Conservation (phyloP, 768 basidiomycete genomes). For the Leccinum disarticulatum region DNA sequence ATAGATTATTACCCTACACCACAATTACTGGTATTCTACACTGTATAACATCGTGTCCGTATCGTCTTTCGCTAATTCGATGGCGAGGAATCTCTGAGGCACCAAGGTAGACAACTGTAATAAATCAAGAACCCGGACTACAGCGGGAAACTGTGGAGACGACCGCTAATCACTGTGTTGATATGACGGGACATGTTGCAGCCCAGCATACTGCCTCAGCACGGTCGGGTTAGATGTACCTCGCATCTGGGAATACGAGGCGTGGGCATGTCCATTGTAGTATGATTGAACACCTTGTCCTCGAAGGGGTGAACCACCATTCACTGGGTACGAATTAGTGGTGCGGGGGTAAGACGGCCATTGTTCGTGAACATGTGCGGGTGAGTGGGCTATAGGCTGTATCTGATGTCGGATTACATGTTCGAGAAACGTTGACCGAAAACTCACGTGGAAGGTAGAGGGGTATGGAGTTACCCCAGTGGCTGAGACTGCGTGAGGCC, state of each 20-base stretch:
- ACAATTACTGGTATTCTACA: conserved; percentile 32
- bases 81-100: background rate
- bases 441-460: conserved; percentile 26
- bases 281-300: conserved; percentile 27
- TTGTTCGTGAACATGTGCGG: conserved; percentile 23
- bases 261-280: conserved; percentile 25
- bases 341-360: conserved; percentile 30
- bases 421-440: background rate
- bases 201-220: conserved; percentile 26
- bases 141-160: background rate
- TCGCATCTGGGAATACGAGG: conserved; percentile 31
- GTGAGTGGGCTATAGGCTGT: conserved; percentile 15
- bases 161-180: conserved; percentile 28
- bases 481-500: conserved; percentile 11
- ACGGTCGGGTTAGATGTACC: conserved; percentile 16
- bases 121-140: conserved; percentile 7
- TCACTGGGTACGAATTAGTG: conserved; percentile 18
- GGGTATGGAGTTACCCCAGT: conserved; percentile 26
- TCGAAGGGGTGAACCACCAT: conserved; percentile 18
- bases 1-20: conserved; percentile 33
- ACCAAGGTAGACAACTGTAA: conserved; percentile 6
- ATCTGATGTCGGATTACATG: conserved; percentile 4
- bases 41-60: conserved; percentile 18
- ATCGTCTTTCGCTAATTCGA: conserved; percentile 6
- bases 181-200: conserved; percentile 31